Evolutionary conservation across 805 yeast species (phyloP).

Genomic region (Pichia cephalocereana): DNA sequence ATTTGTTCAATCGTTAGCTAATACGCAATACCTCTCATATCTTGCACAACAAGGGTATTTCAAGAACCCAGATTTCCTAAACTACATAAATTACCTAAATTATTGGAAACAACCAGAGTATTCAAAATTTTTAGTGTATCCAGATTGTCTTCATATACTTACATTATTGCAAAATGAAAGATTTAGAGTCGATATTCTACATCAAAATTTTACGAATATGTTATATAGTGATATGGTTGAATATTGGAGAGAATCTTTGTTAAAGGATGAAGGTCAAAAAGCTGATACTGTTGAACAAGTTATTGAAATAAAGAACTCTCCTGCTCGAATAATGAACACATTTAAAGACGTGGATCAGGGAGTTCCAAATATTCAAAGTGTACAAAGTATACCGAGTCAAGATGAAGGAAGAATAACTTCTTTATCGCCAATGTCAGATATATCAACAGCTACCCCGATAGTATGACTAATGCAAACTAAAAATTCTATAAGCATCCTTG

Average conservation of each 20-base stretch:
- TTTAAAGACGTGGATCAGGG: background rate
- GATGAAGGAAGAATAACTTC: background rate
- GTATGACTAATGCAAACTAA: background rate
- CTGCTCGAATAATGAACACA: background rate
- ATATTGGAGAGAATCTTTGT: conserved; percentile 45
- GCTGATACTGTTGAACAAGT: background rate
- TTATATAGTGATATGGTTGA: conserved; percentile 70
- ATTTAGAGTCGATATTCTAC: conserved; percentile 46
- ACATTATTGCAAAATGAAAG: conserved; percentile 47
- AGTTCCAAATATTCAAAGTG: background rate
- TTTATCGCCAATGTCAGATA: background rate
- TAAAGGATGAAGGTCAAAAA: conserved; percentile 5
- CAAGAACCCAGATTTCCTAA: conserved; percentile 60
- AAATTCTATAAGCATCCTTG: too few species aligned
- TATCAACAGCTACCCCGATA: background rate
- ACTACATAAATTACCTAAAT: conserved; percentile 70
- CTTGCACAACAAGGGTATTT: conserved; percentile 77
- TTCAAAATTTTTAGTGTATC: conserved; percentile 66
- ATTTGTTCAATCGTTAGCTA: conserved; percentile 86
- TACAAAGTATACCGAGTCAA: background rate
- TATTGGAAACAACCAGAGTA: conserved; percentile 77
- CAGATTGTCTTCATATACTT: conserved; percentile 78
- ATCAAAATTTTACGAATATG: conserved; percentile 47
- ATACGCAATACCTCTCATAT: conserved; percentile 77
- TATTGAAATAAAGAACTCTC: background rate